Evolutionary conservation across 2,329 filamentous ascomycete species (phyloP).

Genomic region (Colletotrichum magnum): DNA sequence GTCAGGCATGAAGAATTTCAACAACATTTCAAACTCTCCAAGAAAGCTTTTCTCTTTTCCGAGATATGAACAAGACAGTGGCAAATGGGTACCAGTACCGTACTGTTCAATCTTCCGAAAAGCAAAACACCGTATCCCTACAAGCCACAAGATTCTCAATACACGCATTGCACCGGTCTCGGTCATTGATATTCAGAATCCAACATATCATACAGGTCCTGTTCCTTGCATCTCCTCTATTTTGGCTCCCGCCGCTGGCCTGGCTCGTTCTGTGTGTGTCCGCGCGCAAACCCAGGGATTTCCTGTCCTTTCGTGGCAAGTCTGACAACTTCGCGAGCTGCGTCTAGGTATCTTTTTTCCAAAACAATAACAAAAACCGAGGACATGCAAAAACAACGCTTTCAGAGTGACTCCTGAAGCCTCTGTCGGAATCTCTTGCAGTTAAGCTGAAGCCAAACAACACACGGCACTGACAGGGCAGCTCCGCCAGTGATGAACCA

Average conservation of each 20-base stretch:
- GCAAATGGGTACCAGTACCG: too few species aligned
- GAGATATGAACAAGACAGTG: too few species aligned
- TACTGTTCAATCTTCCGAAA: too few species aligned
- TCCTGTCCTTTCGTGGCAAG: not conserved
- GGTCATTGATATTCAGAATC: not conserved
- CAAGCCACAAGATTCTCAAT: too few species aligned
- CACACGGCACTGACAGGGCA: slow-evolving; percentile 1
- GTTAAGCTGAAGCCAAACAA: slow-evolving; percentile 27
- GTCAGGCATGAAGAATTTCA: too few species aligned
- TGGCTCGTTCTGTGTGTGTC: not conserved
- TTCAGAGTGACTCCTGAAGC: slow-evolving; percentile 10
- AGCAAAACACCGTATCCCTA: too few species aligned
- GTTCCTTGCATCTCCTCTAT: not conserved
- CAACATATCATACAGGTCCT: not conserved
- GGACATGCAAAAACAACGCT: too few species aligned
- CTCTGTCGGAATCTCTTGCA: slow-evolving; percentile 9
- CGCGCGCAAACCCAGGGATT: not conserved
- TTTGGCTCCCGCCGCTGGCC: not conserved
- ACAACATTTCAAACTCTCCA: too few species aligned
- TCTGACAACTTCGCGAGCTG: not conserved
- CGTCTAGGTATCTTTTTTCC: slow-evolving; percentile 4
- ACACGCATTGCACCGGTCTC: too few species aligned
- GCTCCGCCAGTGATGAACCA: slow-evolving; percentile 25
- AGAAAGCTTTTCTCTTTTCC: too few species aligned
- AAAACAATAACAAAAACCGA: not conserved